Evolutionary conservation across 805 yeast species (phyloP), one percentile per base, ranked within the genome.

Genomic region (Tetrapisispora arboricola): DNA sequence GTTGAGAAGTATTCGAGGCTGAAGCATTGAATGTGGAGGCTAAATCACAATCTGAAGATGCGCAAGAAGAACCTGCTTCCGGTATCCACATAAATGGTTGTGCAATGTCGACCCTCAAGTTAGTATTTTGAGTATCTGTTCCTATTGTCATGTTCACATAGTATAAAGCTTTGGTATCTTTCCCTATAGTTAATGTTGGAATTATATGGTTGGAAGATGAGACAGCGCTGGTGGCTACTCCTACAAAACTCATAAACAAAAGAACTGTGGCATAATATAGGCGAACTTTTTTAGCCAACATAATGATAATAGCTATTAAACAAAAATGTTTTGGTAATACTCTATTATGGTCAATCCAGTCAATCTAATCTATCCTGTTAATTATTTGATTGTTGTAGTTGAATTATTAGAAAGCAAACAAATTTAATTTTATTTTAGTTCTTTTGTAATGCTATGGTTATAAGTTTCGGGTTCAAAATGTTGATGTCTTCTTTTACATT

Each of bases 1-100:
- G 9, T 7, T 35, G 17, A 2, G 55, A 41, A 11, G 57, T 46
- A 11, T 44, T 38, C 10, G 63, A 58, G 9, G 45, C 44, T 4
- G 43, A 39, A 1, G 44, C 24, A 28, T 44, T 36, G 40, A 48
- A 57, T n/a, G 43, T 25, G 3, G 50, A 41, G 6, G 39, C 36
- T 2, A 43, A 22, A n/a, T 21, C 27, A 37, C 53, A 53, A 8
- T 27, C 46, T 27, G 48, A 39, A n/a, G 29, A 22, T 12, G 37
- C 31, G 24, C 52, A 47, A 12, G 40, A 46, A 3, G 39, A 40
- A 1, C 36, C 39, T 5, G 45, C 47, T 21, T 60, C 49, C 2
- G 60, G 30, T 1, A 63, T 51, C 70, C 70, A 67, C 2, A 58
- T 37, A 38, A 60, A 64, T 1, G 71, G 70, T 38, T 65, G 66